Conservation (phyloP, 2,329 filamentous ascomycete genomes). For the Epichloe sylvatica region DNA sequence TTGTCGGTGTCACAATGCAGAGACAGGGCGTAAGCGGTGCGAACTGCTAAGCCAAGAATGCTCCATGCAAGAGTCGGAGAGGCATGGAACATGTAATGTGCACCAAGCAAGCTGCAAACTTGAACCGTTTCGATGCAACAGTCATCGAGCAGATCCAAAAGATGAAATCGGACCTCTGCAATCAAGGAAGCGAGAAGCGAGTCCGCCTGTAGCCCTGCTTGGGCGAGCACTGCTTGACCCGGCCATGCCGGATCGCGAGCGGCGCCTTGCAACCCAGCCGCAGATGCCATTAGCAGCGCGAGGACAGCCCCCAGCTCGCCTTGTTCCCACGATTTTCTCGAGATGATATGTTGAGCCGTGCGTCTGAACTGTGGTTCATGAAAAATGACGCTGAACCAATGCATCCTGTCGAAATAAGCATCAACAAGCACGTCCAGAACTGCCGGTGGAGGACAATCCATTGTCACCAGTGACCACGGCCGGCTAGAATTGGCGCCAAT, state of each 20-base stretch:
- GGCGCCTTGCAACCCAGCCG: constrained; percentile 8
- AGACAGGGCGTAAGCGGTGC: constrained; percentile 8
- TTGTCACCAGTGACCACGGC: constrained; percentile 2
- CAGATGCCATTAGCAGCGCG: constrained; percentile 6
- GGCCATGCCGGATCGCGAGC: constrained; percentile 8
- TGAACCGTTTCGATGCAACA: constrained; percentile 4
- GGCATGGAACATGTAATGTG: constrained; percentile 3
- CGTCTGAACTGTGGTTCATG: constrained; percentile 10
- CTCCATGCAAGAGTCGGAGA: constrained; percentile 3
- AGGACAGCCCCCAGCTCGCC: constrained; percentile 7
- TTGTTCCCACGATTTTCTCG: constrained; percentile 7
- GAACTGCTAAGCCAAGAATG: constrained; percentile 7
- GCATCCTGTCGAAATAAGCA: constrained; percentile 10
- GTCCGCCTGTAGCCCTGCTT: not conserved
- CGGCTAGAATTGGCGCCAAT: not conserved
- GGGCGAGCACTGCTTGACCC: constrained; percentile 7
- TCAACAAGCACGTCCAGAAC: constrained; percentile 3
- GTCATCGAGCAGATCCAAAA: constrained; percentile 3
- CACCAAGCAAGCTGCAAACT: constrained; percentile 2
- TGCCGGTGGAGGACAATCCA: not conserved
- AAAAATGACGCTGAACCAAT: constrained; percentile 11
- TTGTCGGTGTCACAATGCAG: constrained; percentile 8
- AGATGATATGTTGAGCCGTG: not conserved
- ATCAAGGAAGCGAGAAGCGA: not conserved
- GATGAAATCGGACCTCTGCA: constrained; percentile 1